Percentiles rank a stretch among this genome's conserved stretches.
Conservation (phyloP, 2,329 filamentous ascomycete genomes). For the Colletotrichum sansevieriae region DNA sequence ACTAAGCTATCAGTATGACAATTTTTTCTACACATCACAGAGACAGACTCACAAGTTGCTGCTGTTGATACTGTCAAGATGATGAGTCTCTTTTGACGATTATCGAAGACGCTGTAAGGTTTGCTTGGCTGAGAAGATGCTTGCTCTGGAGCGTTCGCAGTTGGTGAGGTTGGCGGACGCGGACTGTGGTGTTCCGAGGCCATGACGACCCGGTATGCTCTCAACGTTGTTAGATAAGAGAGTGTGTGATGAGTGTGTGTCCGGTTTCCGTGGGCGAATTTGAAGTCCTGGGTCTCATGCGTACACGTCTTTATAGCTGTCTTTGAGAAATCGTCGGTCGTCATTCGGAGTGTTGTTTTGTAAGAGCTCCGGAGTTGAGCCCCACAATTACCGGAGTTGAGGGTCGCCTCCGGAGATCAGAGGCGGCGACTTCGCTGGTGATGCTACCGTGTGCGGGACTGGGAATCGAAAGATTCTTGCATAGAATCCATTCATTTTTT, state of each 20-base stretch:
- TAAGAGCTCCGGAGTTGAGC: slow-evolving; percentile 23
- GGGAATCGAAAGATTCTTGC: neutral
- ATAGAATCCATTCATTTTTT: no score
- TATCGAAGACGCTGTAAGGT: slow-evolving; percentile 65
- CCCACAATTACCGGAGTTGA: slow-evolving; percentile 35
- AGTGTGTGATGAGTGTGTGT: no score
- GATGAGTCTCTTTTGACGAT: slow-evolving; percentile 61
- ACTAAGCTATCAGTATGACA: slow-evolving; percentile 45
- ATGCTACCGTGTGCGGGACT: neutral
- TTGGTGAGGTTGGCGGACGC: no score
- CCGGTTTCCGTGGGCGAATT: no score
- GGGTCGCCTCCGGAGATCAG: neutral
- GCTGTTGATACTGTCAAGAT: slow-evolving; percentile 61
- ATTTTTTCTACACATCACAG: fast-evolving
- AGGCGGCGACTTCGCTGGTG: neutral
- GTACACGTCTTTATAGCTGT: neutral
- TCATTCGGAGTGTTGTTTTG: neutral
- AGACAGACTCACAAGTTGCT: slow-evolving; percentile 59
- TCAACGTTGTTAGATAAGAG: no score
- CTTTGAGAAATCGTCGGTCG: neutral
- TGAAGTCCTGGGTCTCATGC: neutral
- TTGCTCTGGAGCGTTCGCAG: no score
- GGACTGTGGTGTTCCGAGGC: no score
- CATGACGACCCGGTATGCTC: no score
- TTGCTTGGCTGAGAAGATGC: slow-evolving; percentile 37